Evolutionary conservation across 208 protist species (phyloP).

Genomic region (Naegleria gruberi): DNA sequence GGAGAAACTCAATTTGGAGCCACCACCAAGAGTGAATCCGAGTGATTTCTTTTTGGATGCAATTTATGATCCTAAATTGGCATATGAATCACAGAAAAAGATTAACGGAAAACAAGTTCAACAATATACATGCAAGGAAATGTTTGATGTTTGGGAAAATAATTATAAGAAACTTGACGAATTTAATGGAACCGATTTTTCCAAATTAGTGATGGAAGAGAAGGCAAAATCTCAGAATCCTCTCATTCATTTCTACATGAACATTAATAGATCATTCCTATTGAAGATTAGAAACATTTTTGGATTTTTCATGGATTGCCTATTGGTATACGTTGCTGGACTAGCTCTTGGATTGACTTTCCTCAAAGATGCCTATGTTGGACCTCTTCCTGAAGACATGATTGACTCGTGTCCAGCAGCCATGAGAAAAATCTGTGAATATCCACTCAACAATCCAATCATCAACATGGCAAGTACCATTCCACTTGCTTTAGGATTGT

Average conservation of each 20-base stretch:
- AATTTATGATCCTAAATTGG: neutral
- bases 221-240: neutral
- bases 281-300: neutral
- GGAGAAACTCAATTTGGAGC: neutral
- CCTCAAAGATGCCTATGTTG: neutral
- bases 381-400: neutral
- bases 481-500: neutral
- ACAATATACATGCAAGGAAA: neutral
- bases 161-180: too few relatives aligned
- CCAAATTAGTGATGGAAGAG: neutral
- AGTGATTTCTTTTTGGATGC: conserved; percentile 26
- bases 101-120: neutral
- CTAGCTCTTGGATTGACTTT: neutral
- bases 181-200: too few relatives aligned
- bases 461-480: too few relatives aligned
- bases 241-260: neutral
- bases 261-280: neutral
- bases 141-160: neutral
- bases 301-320: neutral
- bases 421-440: neutral
- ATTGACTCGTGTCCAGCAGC: neutral
- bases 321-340: neutral
- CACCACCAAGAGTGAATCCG: conserved; percentile 1
- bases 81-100: neutral
- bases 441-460: neutral